Percentiles rank a stretch among this genome's conserved stretches.
These are phyloP conservation scores for Arachnomyces sp. DNA, from an alignment of 2,329 filamentous ascomycete genomes.

Conservation along the genomic window DNA sequence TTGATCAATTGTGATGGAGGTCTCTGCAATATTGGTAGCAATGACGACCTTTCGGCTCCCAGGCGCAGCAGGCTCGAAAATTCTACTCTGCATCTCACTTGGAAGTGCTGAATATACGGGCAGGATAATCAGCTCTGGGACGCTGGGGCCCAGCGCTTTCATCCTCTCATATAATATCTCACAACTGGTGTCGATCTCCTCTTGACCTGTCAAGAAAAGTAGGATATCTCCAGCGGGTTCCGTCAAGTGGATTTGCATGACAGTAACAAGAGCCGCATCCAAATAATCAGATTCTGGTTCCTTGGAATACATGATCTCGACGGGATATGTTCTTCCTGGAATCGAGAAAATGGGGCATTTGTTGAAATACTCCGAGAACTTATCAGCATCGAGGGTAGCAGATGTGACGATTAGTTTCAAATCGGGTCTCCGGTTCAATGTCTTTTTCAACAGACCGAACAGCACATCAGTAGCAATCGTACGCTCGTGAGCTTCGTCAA, in stretches of 20 bases:
- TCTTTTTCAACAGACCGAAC: slow-evolving; percentile 91
- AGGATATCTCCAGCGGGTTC: slow-evolving; percentile 90
- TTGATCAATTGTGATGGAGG: slow-evolving; percentile 93
- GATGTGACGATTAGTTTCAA: slow-evolving; percentile 95
- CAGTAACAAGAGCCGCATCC: slow-evolving; percentile 85
- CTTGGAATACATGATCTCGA: slow-evolving; percentile 89
- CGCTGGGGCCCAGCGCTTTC: slow-evolving; percentile 84
- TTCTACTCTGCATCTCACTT: slow-evolving; percentile 84
- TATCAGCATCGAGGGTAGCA: slow-evolving; percentile 91
- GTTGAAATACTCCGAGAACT: slow-evolving; percentile 95
- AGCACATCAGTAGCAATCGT: slow-evolving; percentile 94
- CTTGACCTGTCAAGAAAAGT: slow-evolving; percentile 93
- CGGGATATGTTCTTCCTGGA: slow-evolving; percentile 86
- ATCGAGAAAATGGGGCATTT: slow-evolving; percentile 95
- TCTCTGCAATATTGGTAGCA: slow-evolving; percentile 97
- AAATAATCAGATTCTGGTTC: slow-evolving; percentile 95
- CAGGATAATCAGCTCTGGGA: slow-evolving; percentile 85
- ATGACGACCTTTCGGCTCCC: slow-evolving; percentile 91
- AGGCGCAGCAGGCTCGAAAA: slow-evolving; percentile 85
- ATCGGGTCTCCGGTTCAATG: slow-evolving; percentile 73
- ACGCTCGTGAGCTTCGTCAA: slow-evolving; percentile 95
- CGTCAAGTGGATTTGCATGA: slow-evolving; percentile 95
- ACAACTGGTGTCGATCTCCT: slow-evolving; percentile 93
- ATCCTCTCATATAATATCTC: slow-evolving; percentile 91
- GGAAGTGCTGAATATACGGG: slow-evolving; percentile 95